Conservation (phyloP, 345 rosid species). For the Angophora floribunda region DNA sequence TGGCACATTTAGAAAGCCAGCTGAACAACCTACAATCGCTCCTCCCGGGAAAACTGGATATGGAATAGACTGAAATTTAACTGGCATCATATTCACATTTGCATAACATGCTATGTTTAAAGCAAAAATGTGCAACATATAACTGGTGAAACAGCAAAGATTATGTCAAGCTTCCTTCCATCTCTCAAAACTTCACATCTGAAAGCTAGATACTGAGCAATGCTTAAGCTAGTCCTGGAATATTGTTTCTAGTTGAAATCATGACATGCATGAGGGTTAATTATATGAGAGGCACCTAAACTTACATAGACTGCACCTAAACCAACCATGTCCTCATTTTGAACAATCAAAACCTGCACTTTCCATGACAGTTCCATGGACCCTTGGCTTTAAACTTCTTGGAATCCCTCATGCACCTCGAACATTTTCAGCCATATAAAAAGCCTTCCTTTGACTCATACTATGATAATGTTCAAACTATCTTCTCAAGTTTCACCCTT, state of each 20-base stretch:
- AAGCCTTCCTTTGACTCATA: not conserved
- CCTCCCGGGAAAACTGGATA: constrained; percentile 99
- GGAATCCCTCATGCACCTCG: not conserved
- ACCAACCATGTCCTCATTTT: not conserved
- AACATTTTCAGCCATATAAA: not conserved
- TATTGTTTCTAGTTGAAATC: not conserved
- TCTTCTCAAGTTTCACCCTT: not conserved
- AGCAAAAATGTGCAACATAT: not conserved
- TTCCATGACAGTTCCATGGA: not conserved
- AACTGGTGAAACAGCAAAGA: not conserved
- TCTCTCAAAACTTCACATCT: not conserved
- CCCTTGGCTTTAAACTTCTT: not conserved
- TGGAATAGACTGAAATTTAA: constrained; percentile 97
- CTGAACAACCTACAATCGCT: constrained; percentile 92
- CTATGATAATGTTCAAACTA: not conserved
- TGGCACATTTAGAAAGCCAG: constrained; percentile 95
- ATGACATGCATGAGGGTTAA: not conserved
- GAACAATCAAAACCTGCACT: not conserved
- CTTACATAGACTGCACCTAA: not conserved
- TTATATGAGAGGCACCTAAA: not conserved
- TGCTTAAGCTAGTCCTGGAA: not conserved
- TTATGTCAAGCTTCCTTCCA: too few species aligned
- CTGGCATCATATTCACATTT: constrained; percentile 61
- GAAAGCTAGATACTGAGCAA: not conserved
- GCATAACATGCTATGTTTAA: constrained; percentile 3